Evolutionary conservation across 176 grass and related monocot genomes (phyloP).

Genomic region (Oryza rufipogon): DNA sequence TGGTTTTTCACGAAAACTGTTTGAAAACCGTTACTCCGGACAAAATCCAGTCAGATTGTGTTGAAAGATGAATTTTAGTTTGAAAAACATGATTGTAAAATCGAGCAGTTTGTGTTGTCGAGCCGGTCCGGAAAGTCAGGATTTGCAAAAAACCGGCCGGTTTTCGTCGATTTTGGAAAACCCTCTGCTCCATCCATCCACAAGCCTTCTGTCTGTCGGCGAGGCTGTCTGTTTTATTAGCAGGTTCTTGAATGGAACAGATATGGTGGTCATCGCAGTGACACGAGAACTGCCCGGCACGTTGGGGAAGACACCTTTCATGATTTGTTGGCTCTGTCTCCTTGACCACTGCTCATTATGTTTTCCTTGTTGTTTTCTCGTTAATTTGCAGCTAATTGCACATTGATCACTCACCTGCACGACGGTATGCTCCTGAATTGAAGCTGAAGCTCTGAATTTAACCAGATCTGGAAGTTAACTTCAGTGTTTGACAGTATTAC

Average conservation of each 20-base stretch:
- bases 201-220: constrained; percentile 19
- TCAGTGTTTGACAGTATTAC: neutral
- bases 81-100: too few species aligned
- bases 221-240: constrained; percentile 26
- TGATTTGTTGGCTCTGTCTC: constrained; percentile 31
- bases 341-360: constrained; percentile 17
- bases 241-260: constrained; percentile 20
- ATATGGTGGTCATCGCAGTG: neutral
- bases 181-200: neutral
- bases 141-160: too few species aligned
- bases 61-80: too few species aligned
- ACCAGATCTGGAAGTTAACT: neutral
- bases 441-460: neutral
- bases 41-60: too few species aligned
- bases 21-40: too few species aligned
- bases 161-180: too few species aligned
- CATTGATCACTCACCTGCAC: neutral
- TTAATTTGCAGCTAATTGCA: constrained; percentile 24
- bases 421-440: neutral
- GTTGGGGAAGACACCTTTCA: constrained; percentile 44
- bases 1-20: too few species aligned
- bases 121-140: too few species aligned
- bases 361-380: constrained; percentile 11
- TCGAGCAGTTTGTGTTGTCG: too few species aligned
- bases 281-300: constrained; percentile 38